These are phyloP conservation scores for Colletotrichum filicis DNA, from an alignment of 2,329 filamentous ascomycete species.

Conservation along the genomic window DNA sequence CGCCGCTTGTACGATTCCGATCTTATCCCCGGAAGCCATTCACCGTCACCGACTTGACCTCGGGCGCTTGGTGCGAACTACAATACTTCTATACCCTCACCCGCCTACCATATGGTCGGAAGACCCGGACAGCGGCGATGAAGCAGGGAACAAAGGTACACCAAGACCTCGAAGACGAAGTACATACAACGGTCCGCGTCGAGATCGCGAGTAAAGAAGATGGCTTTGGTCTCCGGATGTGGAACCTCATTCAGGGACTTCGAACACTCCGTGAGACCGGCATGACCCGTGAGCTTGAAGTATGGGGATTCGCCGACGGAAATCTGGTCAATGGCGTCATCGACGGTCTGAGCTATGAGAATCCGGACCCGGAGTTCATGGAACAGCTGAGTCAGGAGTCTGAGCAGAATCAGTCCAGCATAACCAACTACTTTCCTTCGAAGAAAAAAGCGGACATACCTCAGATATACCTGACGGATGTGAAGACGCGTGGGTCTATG, in stretches of 20 bases:
- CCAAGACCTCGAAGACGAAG: constrained; percentile 84
- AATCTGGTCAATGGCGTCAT: constrained; percentile 91
- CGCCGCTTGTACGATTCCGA: constrained; percentile 82
- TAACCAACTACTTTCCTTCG: constrained; percentile 54
- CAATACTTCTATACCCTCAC: constrained; percentile 92
- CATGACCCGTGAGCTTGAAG: constrained; percentile 78
- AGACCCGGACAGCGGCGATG: constrained; percentile 84
- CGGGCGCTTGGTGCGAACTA: constrained; percentile 94
- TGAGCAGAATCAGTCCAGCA: constrained; percentile 47
- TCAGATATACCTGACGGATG: constrained; percentile 81
- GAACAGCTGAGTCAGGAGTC: constrained; percentile 59
- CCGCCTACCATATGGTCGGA: constrained; percentile 76
- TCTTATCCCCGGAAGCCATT: constrained; percentile 81
- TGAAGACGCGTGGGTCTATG: constrained; percentile 82
- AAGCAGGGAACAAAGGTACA: constrained; percentile 83
- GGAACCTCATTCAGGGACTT: constrained; percentile 91
- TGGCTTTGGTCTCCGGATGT: constrained; percentile 81
- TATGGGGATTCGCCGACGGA: constrained; percentile 87
- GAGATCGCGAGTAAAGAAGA: constrained; percentile 82
- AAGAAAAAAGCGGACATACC: constrained; percentile 36
- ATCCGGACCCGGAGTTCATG: constrained; percentile 79
- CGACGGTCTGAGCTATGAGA: constrained; percentile 82
- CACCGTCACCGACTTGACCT: constrained; percentile 87
- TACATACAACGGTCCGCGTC: constrained; percentile 81
- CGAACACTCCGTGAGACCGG: constrained; percentile 78